Evolutionary conservation across 148 eudicot genomes (phyloP), one percentile per base, ranked within the genome.

Genomic region (Chenopodium suecicum): DNA sequence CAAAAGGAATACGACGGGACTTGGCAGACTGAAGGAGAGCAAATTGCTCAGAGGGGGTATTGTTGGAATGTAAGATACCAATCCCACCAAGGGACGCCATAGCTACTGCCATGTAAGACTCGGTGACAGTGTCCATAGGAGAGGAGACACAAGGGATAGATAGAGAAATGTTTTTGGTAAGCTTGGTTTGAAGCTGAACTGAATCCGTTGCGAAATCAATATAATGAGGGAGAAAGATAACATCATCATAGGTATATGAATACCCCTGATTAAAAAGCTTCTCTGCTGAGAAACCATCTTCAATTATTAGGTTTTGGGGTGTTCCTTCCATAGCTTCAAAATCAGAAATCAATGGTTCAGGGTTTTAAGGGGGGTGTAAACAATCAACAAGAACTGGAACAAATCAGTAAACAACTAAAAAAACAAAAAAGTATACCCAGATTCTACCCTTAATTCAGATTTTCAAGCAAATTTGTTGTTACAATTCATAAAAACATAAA

Each of bases 91-190:
- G 87, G 41, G 93, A 74, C 6, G 98, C 98, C 98, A 95, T 93
- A 70, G 94, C 78, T 29, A 91, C 90, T 7, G 98, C 98, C 98
- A 95, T 95, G 72, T 88, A 76, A 11, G 98, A 79, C 84, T 95
- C 98, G 27, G 98, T 92, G 41, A 95, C 98, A 13, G 94, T 95
- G 83, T 95, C 98, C 98, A 95, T 93, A 0, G 98, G 98, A 9
- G 98, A 93, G 1, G 98, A 83, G 13, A 95, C 93, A 82, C 97
- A 92, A 4, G 98, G 98, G 31, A 89, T 88, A 52, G 97, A 90
- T 17, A 95, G 90, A 73, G 75, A 60, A 32, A 93, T 70, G 79
- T 88, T 94, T 75, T 90, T 91, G 52, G 90, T 87, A 82, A 95
- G 91, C 78, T 86, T 87, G 32, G 93, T 86, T 70, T 90, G 73